Conservation (phyloP, 495 filamentous ascomycete genomes). For the Penicillium desertorum region DNA sequence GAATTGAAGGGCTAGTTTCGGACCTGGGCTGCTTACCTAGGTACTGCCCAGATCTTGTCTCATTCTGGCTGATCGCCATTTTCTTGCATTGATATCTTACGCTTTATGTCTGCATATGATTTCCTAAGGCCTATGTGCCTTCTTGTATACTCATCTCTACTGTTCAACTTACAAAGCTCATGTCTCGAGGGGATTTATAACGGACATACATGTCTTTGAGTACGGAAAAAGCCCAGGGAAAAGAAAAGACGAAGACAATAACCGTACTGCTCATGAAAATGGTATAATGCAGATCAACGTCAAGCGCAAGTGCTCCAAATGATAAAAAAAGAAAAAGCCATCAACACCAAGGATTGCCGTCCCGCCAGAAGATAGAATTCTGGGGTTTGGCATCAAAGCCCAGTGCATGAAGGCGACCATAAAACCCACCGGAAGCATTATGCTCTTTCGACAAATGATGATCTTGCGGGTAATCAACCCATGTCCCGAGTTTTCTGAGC, state of each 20-base stretch:
- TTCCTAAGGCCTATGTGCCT: not conserved
- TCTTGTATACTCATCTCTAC: slow-evolving; percentile 11
- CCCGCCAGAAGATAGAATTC: slow-evolving; percentile 13
- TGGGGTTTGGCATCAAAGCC: slow-evolving; percentile 16
- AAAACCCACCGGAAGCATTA: slow-evolving; percentile 20
- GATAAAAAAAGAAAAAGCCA: not conserved
- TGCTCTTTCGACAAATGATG: slow-evolving; percentile 12
- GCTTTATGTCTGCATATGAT: slow-evolving; percentile 12
- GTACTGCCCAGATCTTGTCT: not conserved
- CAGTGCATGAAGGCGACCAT: slow-evolving; percentile 24
- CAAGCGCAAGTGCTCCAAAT: not conserved
- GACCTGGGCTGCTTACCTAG: not conserved
- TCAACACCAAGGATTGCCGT: slow-evolving; percentile 21
- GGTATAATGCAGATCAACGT: slow-evolving; percentile 1
- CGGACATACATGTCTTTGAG: not conserved
- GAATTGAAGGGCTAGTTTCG: not conserved
- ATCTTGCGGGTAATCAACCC: slow-evolving; percentile 22
- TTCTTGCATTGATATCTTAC: slow-evolving; percentile 5
- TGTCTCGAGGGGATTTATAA: not conserved
- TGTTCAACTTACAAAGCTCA: not conserved
- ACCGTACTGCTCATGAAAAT: not conserved
- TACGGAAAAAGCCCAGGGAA: not conserved
- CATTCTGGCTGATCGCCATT: not conserved
- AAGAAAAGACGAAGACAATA: not conserved
- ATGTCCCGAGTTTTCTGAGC: slow-evolving; percentile 5